Evolutionary conservation across 2,329 filamentous ascomycete species (phyloP).

Genomic region (Incumbomyces delicatus): DNA sequence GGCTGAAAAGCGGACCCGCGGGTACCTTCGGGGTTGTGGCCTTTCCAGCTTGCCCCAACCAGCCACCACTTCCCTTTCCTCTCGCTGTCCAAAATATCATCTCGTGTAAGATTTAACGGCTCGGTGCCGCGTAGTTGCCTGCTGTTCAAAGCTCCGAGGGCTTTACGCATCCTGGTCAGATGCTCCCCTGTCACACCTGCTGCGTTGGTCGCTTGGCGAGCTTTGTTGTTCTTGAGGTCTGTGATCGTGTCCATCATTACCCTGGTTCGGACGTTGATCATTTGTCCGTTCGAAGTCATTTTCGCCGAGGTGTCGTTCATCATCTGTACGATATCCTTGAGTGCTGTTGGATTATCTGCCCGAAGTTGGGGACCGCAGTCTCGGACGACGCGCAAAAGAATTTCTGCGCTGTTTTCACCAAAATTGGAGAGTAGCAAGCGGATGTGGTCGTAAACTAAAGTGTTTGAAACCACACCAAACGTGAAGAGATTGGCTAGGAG

Average conservation of each 20-base stretch:
- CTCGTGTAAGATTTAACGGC: slow-evolving; percentile 69
- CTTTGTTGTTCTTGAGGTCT: slow-evolving; percentile 85
- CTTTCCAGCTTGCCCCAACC: slow-evolving; percentile 81
- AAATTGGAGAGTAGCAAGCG: slow-evolving; percentile 64
- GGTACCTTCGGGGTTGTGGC: slow-evolving; percentile 22
- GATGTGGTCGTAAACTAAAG: slow-evolving; percentile 84
- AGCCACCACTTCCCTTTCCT: slow-evolving; percentile 98
- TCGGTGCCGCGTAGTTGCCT: slow-evolving; percentile 61
- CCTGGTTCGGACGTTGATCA: slow-evolving; percentile 73
- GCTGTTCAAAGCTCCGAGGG: slow-evolving; percentile 64
- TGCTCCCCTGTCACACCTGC: slow-evolving; percentile 70
- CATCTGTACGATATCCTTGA: slow-evolving; percentile 79
- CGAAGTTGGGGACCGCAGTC: slow-evolving; percentile 71
- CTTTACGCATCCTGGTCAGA: slow-evolving; percentile 79
- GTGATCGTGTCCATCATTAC: slow-evolving; percentile 98
- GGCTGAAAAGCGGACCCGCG: slow-evolving; percentile 21
- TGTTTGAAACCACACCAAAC: slow-evolving; percentile 75
- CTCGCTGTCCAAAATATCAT: slow-evolving; percentile 72
- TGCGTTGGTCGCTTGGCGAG: slow-evolving; percentile 63
- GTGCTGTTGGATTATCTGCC: slow-evolving; percentile 74
- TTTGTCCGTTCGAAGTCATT: slow-evolving; percentile 50
- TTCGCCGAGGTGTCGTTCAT: slow-evolving; percentile 64
- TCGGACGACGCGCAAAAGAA: slow-evolving; percentile 75
- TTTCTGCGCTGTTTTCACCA: slow-evolving; percentile 77
- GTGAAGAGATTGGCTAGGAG: slow-evolving; percentile 82